Conservation (phyloP, 768 basidiomycete species). For the Xerocomellus amylosporus region DNA sequence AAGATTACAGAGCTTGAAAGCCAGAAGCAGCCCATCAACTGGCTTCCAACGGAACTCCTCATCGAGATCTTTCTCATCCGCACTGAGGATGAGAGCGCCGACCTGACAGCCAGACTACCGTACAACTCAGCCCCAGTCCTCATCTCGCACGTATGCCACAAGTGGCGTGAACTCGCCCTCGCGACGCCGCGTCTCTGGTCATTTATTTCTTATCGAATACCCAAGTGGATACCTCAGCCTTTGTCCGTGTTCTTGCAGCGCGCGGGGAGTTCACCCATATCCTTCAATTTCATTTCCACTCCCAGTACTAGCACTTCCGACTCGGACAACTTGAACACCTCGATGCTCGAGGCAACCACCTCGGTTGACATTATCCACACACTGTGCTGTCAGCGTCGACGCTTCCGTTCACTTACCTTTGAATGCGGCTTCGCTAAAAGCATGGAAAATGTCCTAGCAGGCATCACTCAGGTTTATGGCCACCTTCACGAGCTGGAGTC, state of each 20-base stretch:
- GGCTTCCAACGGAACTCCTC: conserved; percentile 51
- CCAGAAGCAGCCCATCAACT: conserved; percentile 46
- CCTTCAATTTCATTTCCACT: conserved; percentile 34
- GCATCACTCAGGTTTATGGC: conserved; percentile 13
- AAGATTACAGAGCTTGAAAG: conserved; percentile 36
- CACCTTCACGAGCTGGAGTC: conserved; percentile 26
- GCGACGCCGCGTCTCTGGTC: conserved; percentile 47
- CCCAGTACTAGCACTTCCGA: conserved; percentile 5
- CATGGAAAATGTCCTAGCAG: conserved; percentile 28
- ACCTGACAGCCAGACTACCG: conserved; percentile 21
- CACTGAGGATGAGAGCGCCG: conserved; percentile 25
- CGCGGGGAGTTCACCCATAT: conserved; percentile 34
- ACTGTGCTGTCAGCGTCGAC: conserved; percentile 23
- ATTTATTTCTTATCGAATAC: conserved; percentile 31
- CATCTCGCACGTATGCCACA: conserved; percentile 48
- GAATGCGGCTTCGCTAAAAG: conserved; percentile 29
- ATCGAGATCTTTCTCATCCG: conserved; percentile 41
- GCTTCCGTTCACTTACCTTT: conserved; percentile 35
- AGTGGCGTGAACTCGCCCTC: conserved; percentile 48
- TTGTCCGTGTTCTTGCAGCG: conserved; percentile 36
- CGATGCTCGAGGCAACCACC: conserved; percentile 17
- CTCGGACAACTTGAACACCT: conserved; percentile 13
- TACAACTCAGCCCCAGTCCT: conserved; percentile 37
- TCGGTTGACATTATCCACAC: conserved; percentile 26
- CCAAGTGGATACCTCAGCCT: conserved; percentile 21